Conservation (phyloP, 139 green algal species). For the Diplosphaera chodatii region DNA sequence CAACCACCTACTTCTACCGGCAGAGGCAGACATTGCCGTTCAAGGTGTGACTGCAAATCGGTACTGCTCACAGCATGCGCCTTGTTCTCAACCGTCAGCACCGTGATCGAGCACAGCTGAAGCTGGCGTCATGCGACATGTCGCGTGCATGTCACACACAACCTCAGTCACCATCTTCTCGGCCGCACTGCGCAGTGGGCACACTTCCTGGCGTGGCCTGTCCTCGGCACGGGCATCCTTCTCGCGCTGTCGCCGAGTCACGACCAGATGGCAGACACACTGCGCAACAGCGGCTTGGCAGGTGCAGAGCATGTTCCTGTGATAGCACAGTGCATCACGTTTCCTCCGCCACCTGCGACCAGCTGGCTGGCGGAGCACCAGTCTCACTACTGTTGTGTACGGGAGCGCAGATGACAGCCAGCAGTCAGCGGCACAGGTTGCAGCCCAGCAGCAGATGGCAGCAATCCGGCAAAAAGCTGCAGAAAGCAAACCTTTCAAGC, state of each 20-base stretch:
- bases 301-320: background rate
- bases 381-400: too few relatives aligned
- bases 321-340: too few relatives aligned
- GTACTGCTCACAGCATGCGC: too few relatives aligned
- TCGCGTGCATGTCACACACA: too few relatives aligned
- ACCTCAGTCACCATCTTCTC: too few relatives aligned
- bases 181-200: background rate
- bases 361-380: too few relatives aligned
- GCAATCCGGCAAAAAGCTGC: background rate
- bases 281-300: background rate
- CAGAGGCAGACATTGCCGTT: conserved; percentile 26
- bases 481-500: background rate
- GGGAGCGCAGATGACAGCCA: background rate
- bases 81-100: too few relatives aligned
- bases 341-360: too few relatives aligned
- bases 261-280: background rate
- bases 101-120: too few relatives aligned
- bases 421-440: background rate
- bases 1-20: conserved; percentile 18
- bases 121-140: too few relatives aligned
- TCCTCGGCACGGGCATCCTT: conserved; percentile 11
- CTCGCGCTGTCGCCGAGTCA: conserved; percentile 7
- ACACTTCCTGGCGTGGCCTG: conserved; percentile 17
- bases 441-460: background rate
- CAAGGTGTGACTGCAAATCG: too few relatives aligned